Percentiles rank a stretch among this genome's conserved stretches.
These are phyloP conservation scores for Sporothrix inflata DNA, from an alignment of 2,329 filamentous ascomycete genomes.

Conservation along the genomic window DNA sequence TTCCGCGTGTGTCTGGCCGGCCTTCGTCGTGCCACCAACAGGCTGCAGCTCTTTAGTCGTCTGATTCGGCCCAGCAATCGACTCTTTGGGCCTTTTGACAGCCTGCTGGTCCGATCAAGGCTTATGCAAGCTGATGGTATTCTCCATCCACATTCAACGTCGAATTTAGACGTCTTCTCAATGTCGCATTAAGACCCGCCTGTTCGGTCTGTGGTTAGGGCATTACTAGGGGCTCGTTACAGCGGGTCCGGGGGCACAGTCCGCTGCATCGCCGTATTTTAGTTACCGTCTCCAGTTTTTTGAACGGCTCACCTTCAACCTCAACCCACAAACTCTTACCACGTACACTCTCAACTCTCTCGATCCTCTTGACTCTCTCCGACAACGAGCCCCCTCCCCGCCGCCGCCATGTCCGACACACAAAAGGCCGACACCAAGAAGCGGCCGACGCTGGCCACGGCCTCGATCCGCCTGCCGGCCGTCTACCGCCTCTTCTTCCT, in stretches of 20 bases:
- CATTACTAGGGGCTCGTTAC: not conserved
- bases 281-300: constrained; percentile 20
- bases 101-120: not conserved
- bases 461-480: constrained; percentile 42
- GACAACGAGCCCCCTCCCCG: not conserved
- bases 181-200: not conserved
- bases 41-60: not conserved
- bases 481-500: constrained; percentile 75
- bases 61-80: not conserved
- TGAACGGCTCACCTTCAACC: not conserved
- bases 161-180: not conserved
- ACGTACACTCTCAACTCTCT: not conserved
- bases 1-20: not conserved
- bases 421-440: constrained; percentile 7
- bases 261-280: not conserved
- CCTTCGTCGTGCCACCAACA: not conserved
- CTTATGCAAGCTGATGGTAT: not conserved
- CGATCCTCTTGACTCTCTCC: not conserved
- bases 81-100: not conserved
- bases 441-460: constrained; percentile 11
- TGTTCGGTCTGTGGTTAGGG: not conserved
- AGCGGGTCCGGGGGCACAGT: not conserved
- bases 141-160: not conserved
- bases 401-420: constrained; percentile 16
- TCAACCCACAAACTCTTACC: not conserved